These are phyloP conservation scores for Phlyctochytrium planicorne DNA, from an alignment of 192 early-diverging fungal species.

Conservation along the genomic window DNA sequence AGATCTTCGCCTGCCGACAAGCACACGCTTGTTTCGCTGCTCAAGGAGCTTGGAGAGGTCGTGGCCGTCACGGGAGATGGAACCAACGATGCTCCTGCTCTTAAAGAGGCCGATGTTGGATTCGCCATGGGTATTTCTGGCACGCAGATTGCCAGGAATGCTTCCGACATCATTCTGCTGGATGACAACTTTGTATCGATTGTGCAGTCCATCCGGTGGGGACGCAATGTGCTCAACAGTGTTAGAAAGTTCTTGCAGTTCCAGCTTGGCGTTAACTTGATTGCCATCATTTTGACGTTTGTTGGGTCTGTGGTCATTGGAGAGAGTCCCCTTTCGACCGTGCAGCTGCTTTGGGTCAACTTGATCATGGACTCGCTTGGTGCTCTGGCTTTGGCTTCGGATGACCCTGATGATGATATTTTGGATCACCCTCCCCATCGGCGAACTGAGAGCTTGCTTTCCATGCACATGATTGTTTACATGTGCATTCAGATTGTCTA, in stretches of 20 bases:
- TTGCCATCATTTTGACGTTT: slow-evolving; percentile 57
- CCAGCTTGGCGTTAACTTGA: slow-evolving; percentile 58
- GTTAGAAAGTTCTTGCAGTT: slow-evolving; percentile 67
- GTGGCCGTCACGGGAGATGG: slow-evolving; percentile 64
- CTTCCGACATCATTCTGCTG: slow-evolving; percentile 58
- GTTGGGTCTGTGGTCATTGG: slow-evolving; percentile 52
- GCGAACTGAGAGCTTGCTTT: slow-evolving; percentile 43
- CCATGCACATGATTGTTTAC: slow-evolving; percentile 48
- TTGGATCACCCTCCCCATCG: slow-evolving; percentile 51
- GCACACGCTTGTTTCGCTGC: slow-evolving; percentile 49
- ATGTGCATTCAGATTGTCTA: slow-evolving; percentile 48
- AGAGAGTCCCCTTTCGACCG: slow-evolving; percentile 49
- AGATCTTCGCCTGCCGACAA: slow-evolving; percentile 55
- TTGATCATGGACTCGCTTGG: slow-evolving; percentile 65
- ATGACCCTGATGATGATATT: slow-evolving; percentile 59
- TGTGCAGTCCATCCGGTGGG: slow-evolving; percentile 57
- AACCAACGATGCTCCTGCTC: slow-evolving; percentile 52
- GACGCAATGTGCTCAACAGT: slow-evolving; percentile 56
- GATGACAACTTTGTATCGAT: slow-evolving; percentile 64
- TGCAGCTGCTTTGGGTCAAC: slow-evolving; percentile 65
- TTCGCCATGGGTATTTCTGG: slow-evolving; percentile 65
- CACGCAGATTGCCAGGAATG: slow-evolving; percentile 62
- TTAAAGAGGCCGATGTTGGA: slow-evolving; percentile 60
- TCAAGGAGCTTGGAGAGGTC: slow-evolving; percentile 55
- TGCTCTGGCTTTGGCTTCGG: slow-evolving; percentile 52